A percentile compares a stretch with the other conserved stretches of the same genome.
Evolutionary conservation across 1,139 yeast species (phyloP).

Genomic region (Scheffersomyces quercinus): DNA sequence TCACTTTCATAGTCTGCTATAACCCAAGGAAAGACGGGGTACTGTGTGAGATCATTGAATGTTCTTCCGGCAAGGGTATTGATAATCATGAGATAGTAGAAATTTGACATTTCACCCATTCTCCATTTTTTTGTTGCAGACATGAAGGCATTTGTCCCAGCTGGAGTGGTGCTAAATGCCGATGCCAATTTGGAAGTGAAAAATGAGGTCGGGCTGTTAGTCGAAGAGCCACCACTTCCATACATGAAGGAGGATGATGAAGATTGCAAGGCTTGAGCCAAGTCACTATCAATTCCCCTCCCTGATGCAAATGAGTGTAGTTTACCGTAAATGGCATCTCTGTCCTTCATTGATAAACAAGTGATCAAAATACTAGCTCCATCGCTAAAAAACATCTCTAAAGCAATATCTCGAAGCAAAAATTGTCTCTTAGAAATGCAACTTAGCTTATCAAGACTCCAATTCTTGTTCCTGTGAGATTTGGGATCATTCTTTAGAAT

Average conservation of each 20-base stretch:
- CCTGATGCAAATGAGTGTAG: slow-evolving; percentile 49
- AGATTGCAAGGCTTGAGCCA: slow-evolving; percentile 51
- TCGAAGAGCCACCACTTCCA: slow-evolving; percentile 3
- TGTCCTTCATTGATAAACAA: slow-evolving; percentile 46
- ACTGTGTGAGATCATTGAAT: slow-evolving; percentile 81
- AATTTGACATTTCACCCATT: slow-evolving; percentile 74
- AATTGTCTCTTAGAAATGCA: slow-evolving; percentile 74
- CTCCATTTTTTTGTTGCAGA: slow-evolving; percentile 71
- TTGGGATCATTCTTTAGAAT: slow-evolving; percentile 19
- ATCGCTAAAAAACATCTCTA: slow-evolving; percentile 72
- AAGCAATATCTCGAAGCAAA: slow-evolving; percentile 71
- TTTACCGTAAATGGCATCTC: slow-evolving; percentile 57
- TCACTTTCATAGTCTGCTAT: slow-evolving; percentile 76
- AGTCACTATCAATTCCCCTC: slow-evolving; percentile 50
- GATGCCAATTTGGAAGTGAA: slow-evolving; percentile 36
- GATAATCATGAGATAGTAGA: slow-evolving; percentile 72
- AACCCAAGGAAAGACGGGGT: slow-evolving; percentile 91
- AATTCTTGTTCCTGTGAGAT: slow-evolving; percentile 49
- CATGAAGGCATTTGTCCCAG: slow-evolving; percentile 27
- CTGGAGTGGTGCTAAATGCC: slow-evolving; percentile 25
- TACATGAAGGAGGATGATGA: slow-evolving; percentile 25
- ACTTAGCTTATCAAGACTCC: slow-evolving; percentile 59
- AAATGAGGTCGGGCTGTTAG: slow-evolving; percentile 17
- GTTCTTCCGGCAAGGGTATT: slow-evolving; percentile 87
- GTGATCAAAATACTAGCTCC: slow-evolving; percentile 70